A percentile compares a stretch with the other conserved stretches of the same genome.
Conservation (phyloP, 805 yeast species). For the Sungouiella thailandica region DNA sequence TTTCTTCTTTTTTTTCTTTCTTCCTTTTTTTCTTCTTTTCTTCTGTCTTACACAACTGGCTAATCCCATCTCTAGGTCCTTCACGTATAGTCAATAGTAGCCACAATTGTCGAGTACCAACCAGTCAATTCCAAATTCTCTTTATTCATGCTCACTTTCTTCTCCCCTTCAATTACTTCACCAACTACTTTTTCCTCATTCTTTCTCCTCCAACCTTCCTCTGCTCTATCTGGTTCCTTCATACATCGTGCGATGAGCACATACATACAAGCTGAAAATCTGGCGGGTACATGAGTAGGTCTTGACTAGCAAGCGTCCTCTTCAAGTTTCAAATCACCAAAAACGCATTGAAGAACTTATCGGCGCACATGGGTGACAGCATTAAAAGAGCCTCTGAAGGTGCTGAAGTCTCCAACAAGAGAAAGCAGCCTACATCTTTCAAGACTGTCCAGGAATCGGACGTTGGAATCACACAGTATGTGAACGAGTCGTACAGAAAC, state of each 20-base stretch:
- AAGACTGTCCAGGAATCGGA: constrained; percentile 59
- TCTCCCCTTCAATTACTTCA: neutral
- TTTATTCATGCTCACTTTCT: neutral
- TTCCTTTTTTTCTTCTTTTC: too few species aligned
- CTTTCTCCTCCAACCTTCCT: neutral
- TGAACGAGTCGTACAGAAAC: constrained; percentile 41
- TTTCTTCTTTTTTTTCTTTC: too few species aligned
- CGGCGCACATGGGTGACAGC: too few species aligned
- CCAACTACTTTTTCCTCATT: neutral
- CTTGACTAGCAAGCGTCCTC: neutral
- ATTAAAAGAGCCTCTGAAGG: neutral
- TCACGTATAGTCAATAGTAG: too few species aligned
- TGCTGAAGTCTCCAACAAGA: neutral
- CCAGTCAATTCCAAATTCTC: neutral
- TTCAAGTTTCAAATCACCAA: neutral
- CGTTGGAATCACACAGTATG: constrained; percentile 80
- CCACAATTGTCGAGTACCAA: too few species aligned
- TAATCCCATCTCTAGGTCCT: too few species aligned
- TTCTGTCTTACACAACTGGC: too few species aligned
- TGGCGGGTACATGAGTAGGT: neutral
- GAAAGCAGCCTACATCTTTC: neutral
- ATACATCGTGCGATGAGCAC: neutral
- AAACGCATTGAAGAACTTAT: too few species aligned
- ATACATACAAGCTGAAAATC: too few species aligned
- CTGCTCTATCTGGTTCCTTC: neutral